Evolutionary conservation across 345 rosid species (phyloP).

Genomic region (Noccaea caerulescens): DNA sequence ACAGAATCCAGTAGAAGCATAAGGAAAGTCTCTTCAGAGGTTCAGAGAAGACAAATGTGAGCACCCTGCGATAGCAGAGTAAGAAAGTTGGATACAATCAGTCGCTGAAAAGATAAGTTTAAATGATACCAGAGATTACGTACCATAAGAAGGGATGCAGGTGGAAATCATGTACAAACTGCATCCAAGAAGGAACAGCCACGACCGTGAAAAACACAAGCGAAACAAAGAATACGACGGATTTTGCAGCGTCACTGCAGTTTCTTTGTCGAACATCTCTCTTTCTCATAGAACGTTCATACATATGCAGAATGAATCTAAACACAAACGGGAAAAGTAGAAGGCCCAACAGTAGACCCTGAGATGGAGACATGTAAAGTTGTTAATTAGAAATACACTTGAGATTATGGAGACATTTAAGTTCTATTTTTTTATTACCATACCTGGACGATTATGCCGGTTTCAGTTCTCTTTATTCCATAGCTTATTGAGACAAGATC

Average conservation of each 20-base stretch:
- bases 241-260: constrained; percentile 50
- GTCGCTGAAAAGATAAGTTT: background rate
- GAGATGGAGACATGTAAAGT: constrained; percentile 29
- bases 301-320: constrained; percentile 52
- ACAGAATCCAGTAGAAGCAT: constrained; percentile 75
- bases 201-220: constrained; percentile 53
- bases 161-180: constrained; percentile 71
- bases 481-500: constrained; percentile 55
- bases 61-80: constrained; percentile 60
- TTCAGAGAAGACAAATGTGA: constrained; percentile 71
- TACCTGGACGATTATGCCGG: constrained; percentile 79
- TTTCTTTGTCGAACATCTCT: constrained; percentile 42
- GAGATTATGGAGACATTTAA: constrained; percentile 13
- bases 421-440: constrained; percentile 8
- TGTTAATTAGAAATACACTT: constrained; percentile 22
- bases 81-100: constrained; percentile 35
- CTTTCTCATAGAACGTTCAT: constrained; percentile 36
- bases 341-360: constrained; percentile 87
- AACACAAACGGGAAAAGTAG: constrained; percentile 68
- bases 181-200: constrained; percentile 83
- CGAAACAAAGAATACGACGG: constrained; percentile 61
- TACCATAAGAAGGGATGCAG: constrained; percentile 89
- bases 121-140: constrained; percentile 11
- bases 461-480: constrained; percentile 76
- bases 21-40: constrained; percentile 77